These are phyloP conservation scores for Zygosaccharomyces pseudobailii DNA, from an alignment of 1,139 yeast species.

Conservation along the genomic window DNA sequence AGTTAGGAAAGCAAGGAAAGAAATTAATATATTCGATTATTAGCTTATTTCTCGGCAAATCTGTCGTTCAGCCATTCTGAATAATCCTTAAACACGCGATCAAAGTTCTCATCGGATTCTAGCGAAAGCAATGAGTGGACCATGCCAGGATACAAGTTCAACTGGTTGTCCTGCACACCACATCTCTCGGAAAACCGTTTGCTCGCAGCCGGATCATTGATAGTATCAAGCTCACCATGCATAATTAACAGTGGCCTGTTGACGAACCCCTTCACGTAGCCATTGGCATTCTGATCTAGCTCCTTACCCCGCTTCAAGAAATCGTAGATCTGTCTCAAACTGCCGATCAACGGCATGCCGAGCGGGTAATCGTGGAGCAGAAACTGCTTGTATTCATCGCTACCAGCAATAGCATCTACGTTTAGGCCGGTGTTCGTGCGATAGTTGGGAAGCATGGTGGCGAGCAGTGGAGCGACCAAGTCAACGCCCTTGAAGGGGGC, in stretches of 20 bases:
- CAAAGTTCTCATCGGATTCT: constrained; percentile 26
- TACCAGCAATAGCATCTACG: constrained; percentile 52
- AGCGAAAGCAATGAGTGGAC: constrained; percentile 36
- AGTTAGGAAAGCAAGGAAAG: too few relatives aligned
- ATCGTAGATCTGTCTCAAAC: constrained; percentile 54
- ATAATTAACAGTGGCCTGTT: constrained; percentile 47
- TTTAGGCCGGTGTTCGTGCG: constrained; percentile 55
- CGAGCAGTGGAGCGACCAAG: constrained; percentile 44
- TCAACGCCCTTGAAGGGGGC: constrained; percentile 50
- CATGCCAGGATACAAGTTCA: constrained; percentile 35
- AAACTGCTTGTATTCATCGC: constrained; percentile 45
- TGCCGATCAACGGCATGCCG: constrained; percentile 42
- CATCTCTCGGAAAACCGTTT: constrained; percentile 40
- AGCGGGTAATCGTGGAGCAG: constrained; percentile 42
- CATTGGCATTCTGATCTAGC: constrained; percentile 25
- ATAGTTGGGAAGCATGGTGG: constrained; percentile 47
- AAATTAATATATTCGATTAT: too few relatives aligned
- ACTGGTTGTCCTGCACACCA: constrained; percentile 34
- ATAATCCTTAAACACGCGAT: constrained; percentile 21
- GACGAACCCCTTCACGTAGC: constrained; percentile 42
- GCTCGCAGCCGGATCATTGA: constrained; percentile 56
- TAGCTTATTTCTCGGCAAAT: not conserved
- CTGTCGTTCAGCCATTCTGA: constrained; percentile 21
- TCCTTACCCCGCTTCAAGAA: constrained; percentile 44
- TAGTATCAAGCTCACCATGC: constrained; percentile 50